Evolutionary conservation across 2,329 filamentous ascomycete species (phyloP).

Genomic region (Fusarium compactum): DNA sequence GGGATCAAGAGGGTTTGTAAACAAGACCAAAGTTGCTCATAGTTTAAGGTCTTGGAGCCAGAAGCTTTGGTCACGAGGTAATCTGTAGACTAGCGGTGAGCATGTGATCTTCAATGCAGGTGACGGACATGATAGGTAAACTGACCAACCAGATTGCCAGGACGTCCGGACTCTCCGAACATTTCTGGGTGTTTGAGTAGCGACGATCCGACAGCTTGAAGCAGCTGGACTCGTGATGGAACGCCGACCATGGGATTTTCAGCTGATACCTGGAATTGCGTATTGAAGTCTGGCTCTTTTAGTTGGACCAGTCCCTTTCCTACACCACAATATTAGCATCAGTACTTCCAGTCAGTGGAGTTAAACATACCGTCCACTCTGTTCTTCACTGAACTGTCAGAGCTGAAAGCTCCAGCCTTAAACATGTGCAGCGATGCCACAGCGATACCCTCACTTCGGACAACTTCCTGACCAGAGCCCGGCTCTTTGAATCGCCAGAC

Average conservation of each 20-base stretch:
- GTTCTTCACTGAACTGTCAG: not conserved
- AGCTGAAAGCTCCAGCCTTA: conserved; percentile 54
- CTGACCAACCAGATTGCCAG: conserved; percentile 62
- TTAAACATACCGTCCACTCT: conserved; percentile 53
- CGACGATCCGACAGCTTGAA: conserved; percentile 58
- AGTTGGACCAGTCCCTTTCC: conserved; percentile 53
- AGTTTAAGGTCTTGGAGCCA: not conserved
- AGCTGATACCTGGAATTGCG: conserved; percentile 58
- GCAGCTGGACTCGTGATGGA: conserved; percentile 55
- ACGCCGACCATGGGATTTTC: conserved; percentile 61
- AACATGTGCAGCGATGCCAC: conserved; percentile 66
- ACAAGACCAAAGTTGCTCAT: conserved; percentile 53
- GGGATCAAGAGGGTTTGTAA: conserved; percentile 61
- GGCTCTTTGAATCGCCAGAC: conserved; percentile 61
- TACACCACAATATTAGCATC: not conserved
- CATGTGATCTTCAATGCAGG: not conserved
- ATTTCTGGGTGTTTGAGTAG: conserved; percentile 53
- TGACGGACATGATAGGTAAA: rapidly evolving
- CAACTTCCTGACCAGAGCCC: conserved; percentile 50
- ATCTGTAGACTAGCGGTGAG: conserved; percentile 47
- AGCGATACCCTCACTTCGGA: conserved; percentile 64
- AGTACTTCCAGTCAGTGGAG: not conserved
- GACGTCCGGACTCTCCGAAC: conserved; percentile 58
- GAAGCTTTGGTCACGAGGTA: conserved; percentile 49
- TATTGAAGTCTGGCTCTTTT: conserved; percentile 49